These are phyloP conservation scores for Podospora bellae-mahoneyi DNA, from an alignment of 495 filamentous ascomycete genomes.

Conservation along the genomic window DNA sequence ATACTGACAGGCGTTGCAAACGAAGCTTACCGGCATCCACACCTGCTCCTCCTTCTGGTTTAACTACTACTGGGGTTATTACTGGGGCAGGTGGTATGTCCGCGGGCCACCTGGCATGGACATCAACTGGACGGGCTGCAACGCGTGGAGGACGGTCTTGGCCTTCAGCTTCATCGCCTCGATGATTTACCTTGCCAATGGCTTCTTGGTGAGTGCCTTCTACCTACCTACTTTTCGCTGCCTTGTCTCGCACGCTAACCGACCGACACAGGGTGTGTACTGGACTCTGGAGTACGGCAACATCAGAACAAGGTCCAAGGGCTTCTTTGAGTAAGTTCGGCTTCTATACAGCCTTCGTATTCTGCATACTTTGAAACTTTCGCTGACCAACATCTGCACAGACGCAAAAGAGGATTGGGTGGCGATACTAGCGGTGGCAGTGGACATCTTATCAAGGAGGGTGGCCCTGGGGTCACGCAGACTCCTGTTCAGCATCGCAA, in stretches of 20 bases:
- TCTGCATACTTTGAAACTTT: not conserved
- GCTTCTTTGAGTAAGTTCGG: not conserved
- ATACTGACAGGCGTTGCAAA: not conserved
- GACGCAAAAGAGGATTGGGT: not conserved
- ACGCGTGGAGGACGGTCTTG: slow-evolving; percentile 24
- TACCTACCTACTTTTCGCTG: not conserved
- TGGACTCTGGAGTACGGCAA: slow-evolving; percentile 1
- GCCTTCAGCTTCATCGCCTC: slow-evolving; percentile 24
- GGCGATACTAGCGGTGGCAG: not conserved
- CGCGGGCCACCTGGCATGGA: slow-evolving; percentile 15
- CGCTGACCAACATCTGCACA: not conserved
- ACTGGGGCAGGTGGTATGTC: slow-evolving; percentile 26
- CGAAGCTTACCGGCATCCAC: slow-evolving; percentile 19
- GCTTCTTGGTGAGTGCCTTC: slow-evolving; percentile 12
- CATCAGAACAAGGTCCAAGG: not conserved
- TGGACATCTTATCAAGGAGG: not conserved
- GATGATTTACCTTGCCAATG: slow-evolving; percentile 16
- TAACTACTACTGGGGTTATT: slow-evolving; percentile 25
- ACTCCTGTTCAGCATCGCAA: not conserved
- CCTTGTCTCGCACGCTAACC: not conserved
- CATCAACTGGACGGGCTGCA: slow-evolving; percentile 22
- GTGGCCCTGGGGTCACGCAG: not conserved
- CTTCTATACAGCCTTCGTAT: not conserved
- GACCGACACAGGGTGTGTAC: not conserved
- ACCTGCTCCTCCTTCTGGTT: slow-evolving; percentile 21